Base-by-base conservation (phyloP, 441 rosid genomes). In the Aquilaria agallochum region DNA sequence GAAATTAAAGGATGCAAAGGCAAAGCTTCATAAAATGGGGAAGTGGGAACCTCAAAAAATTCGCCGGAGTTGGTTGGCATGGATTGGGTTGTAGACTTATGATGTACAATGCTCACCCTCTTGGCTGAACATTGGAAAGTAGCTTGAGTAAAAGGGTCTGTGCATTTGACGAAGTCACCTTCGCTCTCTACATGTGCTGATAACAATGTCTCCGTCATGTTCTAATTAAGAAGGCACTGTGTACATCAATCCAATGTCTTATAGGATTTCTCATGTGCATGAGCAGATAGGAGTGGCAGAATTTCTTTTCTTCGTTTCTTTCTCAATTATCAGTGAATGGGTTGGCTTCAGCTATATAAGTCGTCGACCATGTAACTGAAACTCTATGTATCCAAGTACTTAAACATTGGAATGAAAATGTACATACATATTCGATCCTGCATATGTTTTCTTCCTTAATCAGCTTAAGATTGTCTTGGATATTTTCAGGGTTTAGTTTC, bases 51-150 rank as follows among this genome's bases (percentile, higher is more conserved):
- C 63, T 49, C 84, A 83, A 2, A 88, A 73, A 78, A 64, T 72
- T 57, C 83, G 87, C 45, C 75, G 95, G 59, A 92, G 71, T 70
- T 95, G 99, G 99, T 95, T 97, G 99, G 96, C 75, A 14, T 84
- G 76, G 80, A 65, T 80, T 40, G 45, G 45, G 9, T 40, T 40
- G 45, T 40, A 40, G 45, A 40, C 7, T 3, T 10, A 40, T 40
- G 2, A 8, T 40, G 7, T 40, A 10, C 45, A 40, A 10, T 40
- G 45, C 9, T 7, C 45, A 40, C 9, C 45, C 45, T 6, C 45
- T 40, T 40, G 45, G 45, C 45, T 40, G 45, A 7, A 8, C 45
- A 40, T 40, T 6, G 2, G 7, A 40, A 40, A 10, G 45, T 40
- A 40, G 9, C 45, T 40, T 10, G 9, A 40, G 45, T 8, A 40